Evolutionary conservation across 2,329 filamentous ascomycete genomes (phyloP).

Genomic region (Aspergillus piperis): DNA sequence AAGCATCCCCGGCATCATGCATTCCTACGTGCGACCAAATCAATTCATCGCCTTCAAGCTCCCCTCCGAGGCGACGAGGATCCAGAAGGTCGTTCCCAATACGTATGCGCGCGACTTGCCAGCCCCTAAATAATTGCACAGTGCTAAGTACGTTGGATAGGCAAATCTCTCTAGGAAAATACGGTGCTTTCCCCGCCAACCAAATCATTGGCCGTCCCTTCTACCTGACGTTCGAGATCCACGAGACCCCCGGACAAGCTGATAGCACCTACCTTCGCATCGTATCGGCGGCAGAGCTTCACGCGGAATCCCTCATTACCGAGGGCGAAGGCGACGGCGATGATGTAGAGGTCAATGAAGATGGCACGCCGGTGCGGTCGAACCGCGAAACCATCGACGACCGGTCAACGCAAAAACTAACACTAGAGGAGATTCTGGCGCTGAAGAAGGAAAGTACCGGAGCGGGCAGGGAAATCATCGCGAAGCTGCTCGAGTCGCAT

Average conservation of each 20-base stretch:
- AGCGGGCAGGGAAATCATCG: slow-evolving; percentile 84
- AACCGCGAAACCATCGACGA: slow-evolving; percentile 67
- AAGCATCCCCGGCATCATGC: slow-evolving; percentile 28
- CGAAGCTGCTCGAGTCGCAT: slow-evolving; percentile 89
- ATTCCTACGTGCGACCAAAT: slow-evolving; percentile 41
- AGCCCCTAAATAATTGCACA: slow-evolving; percentile 5
- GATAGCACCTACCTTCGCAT: slow-evolving; percentile 69
- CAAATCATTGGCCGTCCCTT: slow-evolving; percentile 88
- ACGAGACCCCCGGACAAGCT: slow-evolving; percentile 67
- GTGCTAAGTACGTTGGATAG: slow-evolving; percentile 49
- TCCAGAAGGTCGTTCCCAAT: slow-evolving; percentile 62
- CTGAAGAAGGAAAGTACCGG: slow-evolving; percentile 72
- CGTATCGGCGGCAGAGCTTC: slow-evolving; percentile 77
- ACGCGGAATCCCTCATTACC: slow-evolving; percentile 70
- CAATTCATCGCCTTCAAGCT: slow-evolving; percentile 41
- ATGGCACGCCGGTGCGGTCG: slow-evolving; percentile 57
- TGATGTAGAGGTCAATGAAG: slow-evolving; percentile 33
- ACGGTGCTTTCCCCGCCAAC: slow-evolving; percentile 86
- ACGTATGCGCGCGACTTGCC: slow-evolving; percentile 56
- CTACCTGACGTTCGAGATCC: slow-evolving; percentile 86
- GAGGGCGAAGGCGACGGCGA: slow-evolving; percentile 45
- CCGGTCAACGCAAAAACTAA: slow-evolving; percentile 71
- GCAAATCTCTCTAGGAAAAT: slow-evolving; percentile 86
- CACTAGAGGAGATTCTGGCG: slow-evolving; percentile 69
- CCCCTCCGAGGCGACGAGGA: slow-evolving; percentile 59